Evolutionary conservation across 179 eudicot genomes (phyloP).

Genomic region (Sideroxylon spinosum): DNA sequence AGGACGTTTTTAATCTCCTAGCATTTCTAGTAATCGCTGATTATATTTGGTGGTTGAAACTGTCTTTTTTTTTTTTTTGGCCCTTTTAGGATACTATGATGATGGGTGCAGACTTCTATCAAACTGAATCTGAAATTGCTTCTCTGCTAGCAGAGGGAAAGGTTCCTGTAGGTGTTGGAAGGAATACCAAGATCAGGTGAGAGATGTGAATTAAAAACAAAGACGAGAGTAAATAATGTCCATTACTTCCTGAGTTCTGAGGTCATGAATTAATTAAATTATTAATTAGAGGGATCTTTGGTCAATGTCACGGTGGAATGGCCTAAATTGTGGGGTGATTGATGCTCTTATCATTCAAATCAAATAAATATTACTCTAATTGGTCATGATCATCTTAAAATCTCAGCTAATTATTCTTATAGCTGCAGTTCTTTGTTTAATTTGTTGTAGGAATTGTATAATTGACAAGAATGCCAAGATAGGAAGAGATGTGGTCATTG

Average conservation of each 20-base stretch:
- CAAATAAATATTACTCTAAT: background rate
- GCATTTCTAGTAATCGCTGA: background rate
- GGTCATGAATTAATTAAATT: background rate
- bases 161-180: slow-evolving; percentile 87
- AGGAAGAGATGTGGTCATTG: slow-evolving; percentile 79
- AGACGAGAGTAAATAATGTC: background rate
- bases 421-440: background rate
- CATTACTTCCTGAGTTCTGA: background rate
- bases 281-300: too few species aligned
- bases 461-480: slow-evolving; percentile 97
- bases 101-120: slow-evolving; percentile 96
- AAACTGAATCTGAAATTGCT: slow-evolving; percentile 86
- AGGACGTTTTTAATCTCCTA: background rate
- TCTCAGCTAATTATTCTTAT: background rate
- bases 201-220: background rate
- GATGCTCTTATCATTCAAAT: background rate
- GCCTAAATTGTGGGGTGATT: too few species aligned
- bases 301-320: too few species aligned
- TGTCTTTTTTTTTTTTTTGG: slow-evolving; percentile 6
- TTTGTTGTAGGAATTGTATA: slow-evolving; percentile 67
- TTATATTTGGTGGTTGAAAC: background rate
- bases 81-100: slow-evolving; percentile 77
- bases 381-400: background rate
- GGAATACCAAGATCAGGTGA: slow-evolving; percentile 80
- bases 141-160: slow-evolving; percentile 72